phyloP scores from a whole-genome alignment of 2,329 filamentous ascomycete species.

The Xylaria sp. region DNA sequence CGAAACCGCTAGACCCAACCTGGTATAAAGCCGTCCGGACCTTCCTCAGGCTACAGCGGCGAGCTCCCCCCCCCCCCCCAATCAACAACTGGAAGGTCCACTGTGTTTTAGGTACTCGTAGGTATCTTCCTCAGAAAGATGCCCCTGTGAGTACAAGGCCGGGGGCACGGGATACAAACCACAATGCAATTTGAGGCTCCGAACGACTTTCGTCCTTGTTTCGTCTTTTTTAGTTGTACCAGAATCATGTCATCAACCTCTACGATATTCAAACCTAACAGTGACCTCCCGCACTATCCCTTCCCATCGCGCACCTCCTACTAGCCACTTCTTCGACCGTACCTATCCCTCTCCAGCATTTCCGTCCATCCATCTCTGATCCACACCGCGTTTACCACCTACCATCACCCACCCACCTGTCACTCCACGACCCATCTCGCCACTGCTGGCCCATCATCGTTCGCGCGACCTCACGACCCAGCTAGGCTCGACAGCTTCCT shows the following conservation, averaged over 20 bases:
- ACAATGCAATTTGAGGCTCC: constrained; percentile 8
- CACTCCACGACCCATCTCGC: not conserved
- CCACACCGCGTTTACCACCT: not conserved
- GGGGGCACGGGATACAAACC: not conserved
- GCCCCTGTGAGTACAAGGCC: not conserved
- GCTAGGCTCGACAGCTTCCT: not conserved
- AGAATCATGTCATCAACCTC: constrained; percentile 13
- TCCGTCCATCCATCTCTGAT: not conserved
- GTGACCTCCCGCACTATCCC: not conserved
- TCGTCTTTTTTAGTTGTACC: constrained; percentile 6
- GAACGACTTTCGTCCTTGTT: constrained; percentile 4
- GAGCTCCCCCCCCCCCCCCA: not conserved
- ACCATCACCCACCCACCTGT: not conserved
- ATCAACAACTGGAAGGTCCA: not conserved
- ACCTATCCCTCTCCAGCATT: not conserved
- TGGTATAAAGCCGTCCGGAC: not conserved
- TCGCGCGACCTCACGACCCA: not conserved
- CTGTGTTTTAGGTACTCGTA: not conserved
- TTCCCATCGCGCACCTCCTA: not conserved
- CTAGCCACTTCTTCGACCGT: not conserved
- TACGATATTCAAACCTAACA: not conserved
- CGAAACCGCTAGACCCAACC: no score
- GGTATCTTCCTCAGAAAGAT: not conserved
- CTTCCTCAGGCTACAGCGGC: not conserved
- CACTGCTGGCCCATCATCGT: not conserved